These are phyloP conservation scores for Trametes cinnabarina DNA, from an alignment of 768 basidiomycete genomes.

Conservation along the genomic window DNA sequence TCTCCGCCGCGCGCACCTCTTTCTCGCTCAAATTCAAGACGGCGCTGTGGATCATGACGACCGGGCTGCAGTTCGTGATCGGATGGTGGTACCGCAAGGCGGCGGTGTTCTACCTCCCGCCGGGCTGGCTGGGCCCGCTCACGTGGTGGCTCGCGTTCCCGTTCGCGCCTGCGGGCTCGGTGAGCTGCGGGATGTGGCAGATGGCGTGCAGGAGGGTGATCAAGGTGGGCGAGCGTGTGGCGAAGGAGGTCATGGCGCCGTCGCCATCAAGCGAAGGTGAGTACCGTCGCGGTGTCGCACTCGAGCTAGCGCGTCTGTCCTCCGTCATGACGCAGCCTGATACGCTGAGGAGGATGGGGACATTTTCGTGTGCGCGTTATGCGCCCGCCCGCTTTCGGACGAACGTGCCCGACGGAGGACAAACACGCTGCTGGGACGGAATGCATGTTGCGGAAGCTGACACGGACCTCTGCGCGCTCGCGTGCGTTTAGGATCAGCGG, in stretches of 20 bases:
- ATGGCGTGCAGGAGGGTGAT: constrained; percentile 91
- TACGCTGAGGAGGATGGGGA: no score
- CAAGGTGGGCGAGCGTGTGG: constrained; percentile 67
- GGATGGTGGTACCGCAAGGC: constrained; percentile 89
- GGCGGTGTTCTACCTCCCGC: constrained; percentile 93
- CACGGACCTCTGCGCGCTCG: background rate
- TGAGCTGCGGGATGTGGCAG: constrained; percentile 93
- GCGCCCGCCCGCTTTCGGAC: background rate
- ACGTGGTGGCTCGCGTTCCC: constrained; percentile 89
- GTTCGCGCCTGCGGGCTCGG: constrained; percentile 84
- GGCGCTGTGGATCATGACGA: constrained; percentile 80
- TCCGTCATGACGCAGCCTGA: constrained; percentile 6
- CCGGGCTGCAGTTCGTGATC: constrained; percentile 77
- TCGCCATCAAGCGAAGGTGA: constrained; percentile 35
- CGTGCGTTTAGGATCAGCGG: constrained; percentile 18
- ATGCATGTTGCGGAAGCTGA: constrained; percentile 2
- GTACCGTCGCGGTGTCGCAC: background rate
- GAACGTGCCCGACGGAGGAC: background rate
- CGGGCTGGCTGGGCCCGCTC: constrained; percentile 86
- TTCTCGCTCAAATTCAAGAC: constrained; percentile 73
- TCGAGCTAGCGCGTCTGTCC: background rate
- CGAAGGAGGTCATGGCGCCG: constrained; percentile 51
- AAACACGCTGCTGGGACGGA: background rate
- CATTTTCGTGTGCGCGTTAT: no score
- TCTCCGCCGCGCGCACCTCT: constrained; percentile 74